Evolutionary conservation across 352 stramenopile species (phyloP), one percentile per base, ranked within the genome.

Genomic region (Blastocystis sp.): DNA sequence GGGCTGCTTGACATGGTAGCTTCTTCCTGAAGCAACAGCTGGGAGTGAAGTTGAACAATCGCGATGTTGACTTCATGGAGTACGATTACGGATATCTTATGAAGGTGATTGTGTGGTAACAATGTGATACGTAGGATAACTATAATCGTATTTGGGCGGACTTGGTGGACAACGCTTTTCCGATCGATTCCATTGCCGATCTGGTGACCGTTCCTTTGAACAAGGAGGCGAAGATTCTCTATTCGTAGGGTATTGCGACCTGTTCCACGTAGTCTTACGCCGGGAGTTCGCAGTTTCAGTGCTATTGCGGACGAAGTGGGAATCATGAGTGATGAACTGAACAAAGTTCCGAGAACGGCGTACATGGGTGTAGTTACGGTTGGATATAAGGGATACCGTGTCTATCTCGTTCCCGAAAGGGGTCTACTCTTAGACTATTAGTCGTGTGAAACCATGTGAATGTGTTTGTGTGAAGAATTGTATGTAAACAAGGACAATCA

Each of bases 341-440:
- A 89, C 0, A 86, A 84, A 36, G 88, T 94, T 27, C 90, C 90
- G 40, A 87, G 91, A 59, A 94, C 91, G 32, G 90, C 89, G 2
- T 95, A 94, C 87, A 89, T 91, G 85, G 92, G 92, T 4, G 89
- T 95, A 77, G 91, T 95, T 0, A 88, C 90, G 67, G 48, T 92
- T 69, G 1, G 32, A 16, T 71, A 86, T 49, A 87, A 84, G 16
- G 73, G 76, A 21, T 84, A 71, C 56, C 59, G 64, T 46, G 14
- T 87, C 18, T 84, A 57, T 29, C 16, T 87, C 29, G 81, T 87
- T 16, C 81, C 81, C n/a, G 48, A 72, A 56, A 38, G 48, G 11
- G 75, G 75, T 32, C 36, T 69, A 11, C 65, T 38, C 27, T 44
- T 36, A 8, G 27, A 44, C 11, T 84, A 84, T n/a, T 32, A 81